Base-by-base conservation (phyloP, 2,329 filamentous ascomycete genomes). In the Aspergillus floridensis region DNA sequence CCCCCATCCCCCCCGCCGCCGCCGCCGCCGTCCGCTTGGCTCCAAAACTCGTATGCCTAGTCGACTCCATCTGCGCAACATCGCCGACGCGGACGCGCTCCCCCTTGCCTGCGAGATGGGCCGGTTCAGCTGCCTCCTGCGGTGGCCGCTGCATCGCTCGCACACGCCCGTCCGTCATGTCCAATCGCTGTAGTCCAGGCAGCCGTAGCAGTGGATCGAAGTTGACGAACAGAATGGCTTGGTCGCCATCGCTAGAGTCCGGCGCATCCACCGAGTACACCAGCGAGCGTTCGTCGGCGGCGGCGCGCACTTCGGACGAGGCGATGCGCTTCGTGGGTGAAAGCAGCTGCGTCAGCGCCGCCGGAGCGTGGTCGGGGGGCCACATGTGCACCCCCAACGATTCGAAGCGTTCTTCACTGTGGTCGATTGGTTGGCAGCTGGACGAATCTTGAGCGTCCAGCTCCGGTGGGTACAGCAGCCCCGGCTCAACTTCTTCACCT, bases 311-410 rank as follows among this genome's bases (percentile, higher is more conserved):
- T 14, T n/a, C 38, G 3, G 38, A 44, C 14, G 69, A 63, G 12
- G 72, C 71, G 1, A 69, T 68, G n/a, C 69, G 64, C 5, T 66
- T 67, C 19, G 67, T 66, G 8, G 78, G 77, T 49, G 76, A 79
- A 6, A 80, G 72, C 2, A 79, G 63, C 10, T 72, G 64, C 6
- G 72, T 66, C 1, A 80, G 61, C 49, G 75, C 75, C 24, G 64
- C 56, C 0, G 77, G 76, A 0, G 75, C 74, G 47, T 78, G 59
- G 24, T 76, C 70, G 8, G 74, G 67, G 3, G 78, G 78, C 78
- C 78, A 80, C 24, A 80, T 63, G 10, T 68, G 68, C 46, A 77
- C 70, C 4, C 74, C 74, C 10, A 76, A 72, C n/a, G 74, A 71
- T 10, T 64, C 61, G 56, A 76, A 79, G 16, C 70, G 69, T 57